Conservation (phyloP, 305 asterid species). For the Andrographis paniculata region DNA sequence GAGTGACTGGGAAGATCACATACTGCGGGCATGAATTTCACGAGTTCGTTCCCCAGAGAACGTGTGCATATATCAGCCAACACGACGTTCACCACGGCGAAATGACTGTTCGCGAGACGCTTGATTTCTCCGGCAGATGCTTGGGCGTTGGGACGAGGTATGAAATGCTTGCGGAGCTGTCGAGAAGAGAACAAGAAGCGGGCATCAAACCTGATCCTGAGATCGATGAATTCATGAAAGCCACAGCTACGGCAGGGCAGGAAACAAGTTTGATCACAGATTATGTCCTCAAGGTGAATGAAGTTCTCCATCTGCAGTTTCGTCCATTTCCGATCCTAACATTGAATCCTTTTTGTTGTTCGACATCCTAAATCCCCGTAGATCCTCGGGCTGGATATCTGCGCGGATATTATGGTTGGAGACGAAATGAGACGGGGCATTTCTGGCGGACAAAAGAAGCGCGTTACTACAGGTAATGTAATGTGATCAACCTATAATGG, state of each 20-base stretch:
- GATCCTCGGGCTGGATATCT: conserved; percentile 41
- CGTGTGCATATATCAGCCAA: conserved; percentile 67
- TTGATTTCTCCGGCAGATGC: conserved; percentile 38
- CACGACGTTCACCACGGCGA: conserved; percentile 39
- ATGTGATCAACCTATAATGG: conserved; percentile 1
- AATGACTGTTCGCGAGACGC: conserved; percentile 36
- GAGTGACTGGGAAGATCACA: conserved; percentile 54
- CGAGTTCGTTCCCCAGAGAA: conserved; percentile 53
- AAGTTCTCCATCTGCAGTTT: conserved; percentile 4
- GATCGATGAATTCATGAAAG: conserved; percentile 42
- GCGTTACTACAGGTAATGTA: conserved; percentile 43
- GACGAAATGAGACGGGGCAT: conserved; percentile 43
- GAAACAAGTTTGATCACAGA: conserved; percentile 34
- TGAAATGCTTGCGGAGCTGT: conserved; percentile 32
- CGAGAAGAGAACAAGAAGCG: conserved; percentile 35
- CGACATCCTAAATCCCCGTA: conserved; percentile 1
- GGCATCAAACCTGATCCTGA: conserved; percentile 40
- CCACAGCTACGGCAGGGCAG: conserved; percentile 33
- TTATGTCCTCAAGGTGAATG: conserved; percentile 42
- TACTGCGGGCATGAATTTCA: conserved; percentile 34
- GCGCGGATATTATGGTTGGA: conserved; percentile 42
- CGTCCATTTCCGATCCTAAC: no score
- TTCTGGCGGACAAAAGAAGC: conserved; percentile 46
- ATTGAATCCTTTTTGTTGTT: neutral
- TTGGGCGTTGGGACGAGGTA: conserved; percentile 42